A percentile compares a stretch with the other conserved stretches of the same genome.
Evolutionary conservation across 148 eudicot genomes (phyloP).

Genomic region (Nepenthes mirabilis): DNA sequence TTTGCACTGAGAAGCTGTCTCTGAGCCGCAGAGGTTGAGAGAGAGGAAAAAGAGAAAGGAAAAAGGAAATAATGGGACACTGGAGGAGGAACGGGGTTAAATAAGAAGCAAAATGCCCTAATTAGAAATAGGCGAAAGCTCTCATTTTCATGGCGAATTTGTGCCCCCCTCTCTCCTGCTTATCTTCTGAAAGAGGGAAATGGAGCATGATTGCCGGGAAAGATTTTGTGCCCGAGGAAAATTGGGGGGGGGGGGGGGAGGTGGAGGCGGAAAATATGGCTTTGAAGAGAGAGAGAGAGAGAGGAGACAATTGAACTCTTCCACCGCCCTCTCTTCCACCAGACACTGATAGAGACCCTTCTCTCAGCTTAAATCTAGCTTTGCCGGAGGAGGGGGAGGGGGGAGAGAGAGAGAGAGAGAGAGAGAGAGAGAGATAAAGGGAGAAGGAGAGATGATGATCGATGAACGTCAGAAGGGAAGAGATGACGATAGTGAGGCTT

Average conservation of each 20-base stretch:
- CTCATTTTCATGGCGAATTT: constrained; percentile 12
- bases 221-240: too few relatives aligned
- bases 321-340: constrained; percentile 23
- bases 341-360: constrained; percentile 50
- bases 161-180: constrained; percentile 18
- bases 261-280: constrained; percentile 18
- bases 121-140: neutral
- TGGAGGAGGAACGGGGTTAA: constrained; percentile 6
- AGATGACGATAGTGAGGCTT: constrained; percentile 12
- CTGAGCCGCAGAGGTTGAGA: too few relatives aligned
- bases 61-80: too few relatives aligned
- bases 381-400: too few relatives aligned
- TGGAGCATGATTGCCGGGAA: constrained; percentile 21
- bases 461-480: constrained; percentile 1
- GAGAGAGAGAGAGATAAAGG: neutral
- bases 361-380: neutral
- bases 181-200: constrained; percentile 20
- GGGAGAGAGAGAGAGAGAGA: neutral
- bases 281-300: constrained; percentile 13
- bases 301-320: constrained; percentile 1
- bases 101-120: constrained; percentile 17
- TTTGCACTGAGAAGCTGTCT: too few relatives aligned
- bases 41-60: too few relatives aligned
- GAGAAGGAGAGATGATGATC: constrained; percentile 8
- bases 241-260: constrained; percentile 22